phyloP scores from a whole-genome alignment of 2,329 filamentous ascomycete genomes.

The Penicillium sp. region DNA sequence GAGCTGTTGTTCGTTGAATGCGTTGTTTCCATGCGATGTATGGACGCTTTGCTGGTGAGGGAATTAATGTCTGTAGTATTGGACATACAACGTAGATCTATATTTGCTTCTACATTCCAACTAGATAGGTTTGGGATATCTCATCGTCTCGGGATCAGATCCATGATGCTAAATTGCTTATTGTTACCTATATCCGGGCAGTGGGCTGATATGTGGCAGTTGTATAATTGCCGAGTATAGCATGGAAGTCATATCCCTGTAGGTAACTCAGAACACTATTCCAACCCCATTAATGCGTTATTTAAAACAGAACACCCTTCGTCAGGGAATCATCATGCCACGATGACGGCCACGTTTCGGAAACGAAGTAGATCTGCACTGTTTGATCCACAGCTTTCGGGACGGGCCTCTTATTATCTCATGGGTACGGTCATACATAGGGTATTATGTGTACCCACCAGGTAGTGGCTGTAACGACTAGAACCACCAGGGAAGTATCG shows the following conservation, averaged over 20 bases:
- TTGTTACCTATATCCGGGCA: no score
- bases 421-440: slow-evolving; percentile 15
- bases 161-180: not conserved
- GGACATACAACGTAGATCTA: not conserved
- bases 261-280: not conserved
- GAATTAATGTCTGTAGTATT: not conserved
- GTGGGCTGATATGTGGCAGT: not conserved
- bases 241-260: no score
- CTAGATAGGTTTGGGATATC: no score
- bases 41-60: not conserved
- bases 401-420: slow-evolving; percentile 21
- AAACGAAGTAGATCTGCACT: slow-evolving; percentile 9
- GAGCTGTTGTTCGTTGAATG: slow-evolving; percentile 3
- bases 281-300: not conserved
- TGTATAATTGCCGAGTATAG: not conserved
- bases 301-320: not conserved
- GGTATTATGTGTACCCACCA: not conserved
- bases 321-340: slow-evolving; percentile 4
- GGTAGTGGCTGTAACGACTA: not conserved
- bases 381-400: slow-evolving; percentile 15
- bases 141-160: no score
- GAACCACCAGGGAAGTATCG: not conserved
- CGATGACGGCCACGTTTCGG: slow-evolving; percentile 8
- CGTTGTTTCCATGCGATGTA: not conserved
- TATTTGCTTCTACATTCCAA: not conserved